Percentiles rank a stretch among this genome's conserved stretches.
Evolutionary conservation across 176 grass and related monocot genomes (phyloP).

Genomic region (maize (Zea mays)): DNA sequence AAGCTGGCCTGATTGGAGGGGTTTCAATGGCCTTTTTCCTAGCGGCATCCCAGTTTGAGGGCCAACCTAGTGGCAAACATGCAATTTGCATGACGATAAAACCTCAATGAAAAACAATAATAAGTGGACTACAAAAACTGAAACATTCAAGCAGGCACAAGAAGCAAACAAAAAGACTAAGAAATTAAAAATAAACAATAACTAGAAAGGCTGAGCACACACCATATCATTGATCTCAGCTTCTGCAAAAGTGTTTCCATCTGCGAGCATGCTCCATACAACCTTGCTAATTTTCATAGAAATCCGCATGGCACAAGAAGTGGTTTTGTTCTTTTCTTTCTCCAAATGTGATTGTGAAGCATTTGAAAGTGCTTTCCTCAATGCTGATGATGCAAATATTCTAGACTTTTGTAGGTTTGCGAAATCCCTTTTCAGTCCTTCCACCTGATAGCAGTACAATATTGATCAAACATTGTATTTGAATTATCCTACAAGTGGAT

Average conservation of each 20-base stretch:
- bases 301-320: constrained; percentile 91
- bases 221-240: constrained; percentile 99
- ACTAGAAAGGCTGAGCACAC: constrained; percentile 31
- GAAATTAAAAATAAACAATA: constrained; percentile 25
- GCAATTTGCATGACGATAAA: constrained; percentile 16
- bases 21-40: background rate
- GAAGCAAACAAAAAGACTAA: constrained; percentile 20
- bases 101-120: constrained; percentile 18
- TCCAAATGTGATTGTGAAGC: constrained; percentile 84
- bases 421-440: constrained; percentile 72
- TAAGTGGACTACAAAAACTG: constrained; percentile 8
- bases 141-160: constrained; percentile 8
- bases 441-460: constrained; percentile 61
- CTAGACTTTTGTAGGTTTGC: constrained; percentile 65
- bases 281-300: constrained; percentile 97
- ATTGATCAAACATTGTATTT: constrained; percentile 35
- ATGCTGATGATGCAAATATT: constrained; percentile 72
- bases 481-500: constrained; percentile 21
- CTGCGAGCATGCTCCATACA: constrained; percentile 98
- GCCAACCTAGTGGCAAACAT: constrained; percentile 4
- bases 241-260: constrained; percentile 99
- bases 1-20: background rate
- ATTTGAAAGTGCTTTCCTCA: constrained; percentile 90
- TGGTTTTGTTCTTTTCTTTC: constrained; percentile 99
- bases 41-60: background rate